Conservation (phyloP, 306 rosid genomes). For the Prinsepia uniflora region DNA sequence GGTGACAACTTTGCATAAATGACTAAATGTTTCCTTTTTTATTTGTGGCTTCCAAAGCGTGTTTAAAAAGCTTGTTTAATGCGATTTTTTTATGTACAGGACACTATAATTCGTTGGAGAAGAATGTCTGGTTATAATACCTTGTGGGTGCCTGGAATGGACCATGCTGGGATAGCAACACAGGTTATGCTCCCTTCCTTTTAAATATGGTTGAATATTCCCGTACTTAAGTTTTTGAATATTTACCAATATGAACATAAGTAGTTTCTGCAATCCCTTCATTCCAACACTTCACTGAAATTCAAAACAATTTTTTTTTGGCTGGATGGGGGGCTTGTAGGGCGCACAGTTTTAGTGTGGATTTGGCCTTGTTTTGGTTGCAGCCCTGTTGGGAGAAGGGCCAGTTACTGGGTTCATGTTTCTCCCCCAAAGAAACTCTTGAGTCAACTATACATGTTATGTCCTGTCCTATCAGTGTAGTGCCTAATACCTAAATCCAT, state of each 20-base stretch:
- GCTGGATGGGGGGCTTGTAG: background rate
- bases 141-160: conserved; percentile 98
- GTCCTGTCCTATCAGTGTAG: background rate
- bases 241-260: background rate
- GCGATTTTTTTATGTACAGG: conserved; percentile 48
- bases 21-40: conserved; percentile 11
- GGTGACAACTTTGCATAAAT: conserved; percentile 38
- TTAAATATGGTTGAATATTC: background rate
- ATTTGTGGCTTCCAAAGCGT: background rate
- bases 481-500: background rate
- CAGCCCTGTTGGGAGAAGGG: background rate
- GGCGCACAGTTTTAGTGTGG: background rate
- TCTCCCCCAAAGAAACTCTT: background rate
- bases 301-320: background rate
- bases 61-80: background rate
- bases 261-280: background rate
- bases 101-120: conserved; percentile 90
- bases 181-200: conserved; percentile 49
- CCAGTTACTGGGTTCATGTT: background rate
- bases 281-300: background rate
- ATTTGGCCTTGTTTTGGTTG: background rate
- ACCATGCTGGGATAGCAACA: conserved; percentile 98
- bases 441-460: background rate
- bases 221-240: background rate
- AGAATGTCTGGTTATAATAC: conserved; percentile 91